Evolutionary conservation across 352 stramenopile genomes (phyloP).

Genomic region (Vaucheria bursata): DNA sequence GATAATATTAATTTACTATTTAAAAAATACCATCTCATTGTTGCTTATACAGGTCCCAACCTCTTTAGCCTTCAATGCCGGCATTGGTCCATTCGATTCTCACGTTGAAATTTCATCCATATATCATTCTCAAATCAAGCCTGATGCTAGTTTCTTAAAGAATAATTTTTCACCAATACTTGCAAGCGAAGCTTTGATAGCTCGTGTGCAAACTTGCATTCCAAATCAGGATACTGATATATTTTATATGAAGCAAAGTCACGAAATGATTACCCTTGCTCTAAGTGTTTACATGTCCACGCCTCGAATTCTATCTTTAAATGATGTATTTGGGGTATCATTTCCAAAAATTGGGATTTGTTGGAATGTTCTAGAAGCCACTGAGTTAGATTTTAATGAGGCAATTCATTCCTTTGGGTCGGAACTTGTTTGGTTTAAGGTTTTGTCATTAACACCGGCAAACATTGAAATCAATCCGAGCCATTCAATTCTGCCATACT

Average conservation of each 20-base stretch:
- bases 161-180: too few relatives aligned
- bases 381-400: conserved; percentile 8
- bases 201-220: conserved; percentile 31
- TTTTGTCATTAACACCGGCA: background rate
- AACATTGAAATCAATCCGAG: too few relatives aligned
- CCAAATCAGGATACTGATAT: too few relatives aligned
- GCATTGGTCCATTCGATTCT: conserved; percentile 22
- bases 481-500: background rate
- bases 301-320: conserved; percentile 31
- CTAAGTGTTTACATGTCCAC: conserved; percentile 42
- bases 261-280: conserved; percentile 15
- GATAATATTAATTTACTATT: too few relatives aligned
- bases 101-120: conserved; percentile 17
- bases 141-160: too few relatives aligned
- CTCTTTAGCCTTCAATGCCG: conserved; percentile 24
- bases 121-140: background rate
- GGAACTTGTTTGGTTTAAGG: conserved; percentile 23
- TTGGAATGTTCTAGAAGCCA: background rate
- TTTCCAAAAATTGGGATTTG: conserved; percentile 2
- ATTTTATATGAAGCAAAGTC: background rate
- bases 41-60: conserved; percentile 18
- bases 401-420: conserved; percentile 20
- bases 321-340: conserved; percentile 40
- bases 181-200: conserved; percentile 26
- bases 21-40: too few relatives aligned